Evolutionary conservation across 441 rosid genomes (phyloP).

Genomic region (Melastoma candidum): DNA sequence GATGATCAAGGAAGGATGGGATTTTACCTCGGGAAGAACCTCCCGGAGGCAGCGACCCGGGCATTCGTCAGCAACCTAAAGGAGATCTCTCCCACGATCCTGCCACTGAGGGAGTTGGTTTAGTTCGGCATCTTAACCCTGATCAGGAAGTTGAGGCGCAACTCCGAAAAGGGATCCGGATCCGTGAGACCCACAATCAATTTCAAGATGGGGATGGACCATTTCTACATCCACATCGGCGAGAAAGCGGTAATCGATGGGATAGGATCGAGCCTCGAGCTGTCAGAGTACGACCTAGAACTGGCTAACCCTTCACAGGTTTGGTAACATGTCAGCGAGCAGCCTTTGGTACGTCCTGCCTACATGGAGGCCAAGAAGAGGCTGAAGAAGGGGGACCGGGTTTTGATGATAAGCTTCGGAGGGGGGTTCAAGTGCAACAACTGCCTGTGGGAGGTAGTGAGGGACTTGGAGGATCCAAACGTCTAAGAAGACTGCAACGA

Average conservation of each 20-base stretch:
- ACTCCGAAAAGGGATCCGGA: not conserved
- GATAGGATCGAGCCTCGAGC: constrained; percentile 11
- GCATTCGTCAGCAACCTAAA: constrained; percentile 16
- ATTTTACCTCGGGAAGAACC: constrained; percentile 16
- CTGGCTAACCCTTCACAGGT: constrained; percentile 11
- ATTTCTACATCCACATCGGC: constrained; percentile 18
- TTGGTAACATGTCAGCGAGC: constrained; percentile 10
- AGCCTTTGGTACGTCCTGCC: constrained; percentile 10
- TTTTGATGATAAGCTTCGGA: constrained; percentile 8
- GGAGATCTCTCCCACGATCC: constrained; percentile 16
- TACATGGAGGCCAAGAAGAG: constrained; percentile 10
- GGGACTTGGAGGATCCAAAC: constrained; percentile 4
- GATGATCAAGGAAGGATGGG: constrained; percentile 12
- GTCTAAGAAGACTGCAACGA: constrained; percentile 10
- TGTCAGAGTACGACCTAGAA: constrained; percentile 13
- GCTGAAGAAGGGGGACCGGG: constrained; percentile 11
- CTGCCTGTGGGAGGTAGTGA: constrained; percentile 11
- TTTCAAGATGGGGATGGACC: constrained; percentile 14
- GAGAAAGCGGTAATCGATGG: constrained; percentile 15
- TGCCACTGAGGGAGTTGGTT: constrained; percentile 12
- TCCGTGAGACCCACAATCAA: constrained; percentile 2
- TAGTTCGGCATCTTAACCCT: constrained; percentile 1
- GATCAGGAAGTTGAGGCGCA: constrained; percentile 2
- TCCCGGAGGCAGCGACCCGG: constrained; percentile 17
- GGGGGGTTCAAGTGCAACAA: constrained; percentile 10